Conservation (phyloP, 1,284 basidiomycete genomes). For the Trichosporon sp. region DNA sequence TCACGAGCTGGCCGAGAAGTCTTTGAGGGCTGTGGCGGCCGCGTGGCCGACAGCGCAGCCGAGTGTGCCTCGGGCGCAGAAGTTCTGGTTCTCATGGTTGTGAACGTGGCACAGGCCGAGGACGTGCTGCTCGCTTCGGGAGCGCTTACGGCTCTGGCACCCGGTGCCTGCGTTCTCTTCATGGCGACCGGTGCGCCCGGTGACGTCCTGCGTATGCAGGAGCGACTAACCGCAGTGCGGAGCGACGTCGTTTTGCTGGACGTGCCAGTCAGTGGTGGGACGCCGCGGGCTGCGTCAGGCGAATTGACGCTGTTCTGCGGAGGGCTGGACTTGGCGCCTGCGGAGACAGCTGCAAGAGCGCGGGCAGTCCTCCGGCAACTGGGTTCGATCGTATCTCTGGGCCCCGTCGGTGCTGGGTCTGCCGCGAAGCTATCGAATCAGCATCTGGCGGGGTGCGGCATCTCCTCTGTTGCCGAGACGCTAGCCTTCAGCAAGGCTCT, state of each 20-base stretch:
- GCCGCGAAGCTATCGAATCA: constrained; percentile 25
- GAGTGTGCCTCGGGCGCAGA: constrained; percentile 19
- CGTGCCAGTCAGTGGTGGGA: constrained; percentile 38
- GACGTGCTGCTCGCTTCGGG: constrained; percentile 20
- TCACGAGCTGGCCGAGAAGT: constrained; percentile 9
- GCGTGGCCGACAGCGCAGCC: constrained; percentile 7
- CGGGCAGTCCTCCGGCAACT: neutral
- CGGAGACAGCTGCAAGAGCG: neutral
- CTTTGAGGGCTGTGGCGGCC: constrained; percentile 13
- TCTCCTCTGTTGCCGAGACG: constrained; percentile 28
- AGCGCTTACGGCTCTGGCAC: constrained; percentile 10
- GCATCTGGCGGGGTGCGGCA: constrained; percentile 21
- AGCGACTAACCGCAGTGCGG: constrained; percentile 13
- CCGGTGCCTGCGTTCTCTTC: constrained; percentile 29
- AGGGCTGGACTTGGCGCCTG: constrained; percentile 17
- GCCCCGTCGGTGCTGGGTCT: constrained; percentile 25
- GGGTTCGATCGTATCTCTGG: neutral
- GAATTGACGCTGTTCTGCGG: constrained; percentile 37
- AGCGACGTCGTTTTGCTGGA: constrained; percentile 33
- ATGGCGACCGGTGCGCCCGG: constrained; percentile 35
- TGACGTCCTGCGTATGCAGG: constrained; percentile 16
- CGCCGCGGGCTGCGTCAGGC: constrained; percentile 32
- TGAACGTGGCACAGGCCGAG: constrained; percentile 23
- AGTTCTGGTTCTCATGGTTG: constrained; percentile 28
- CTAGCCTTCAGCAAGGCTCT: constrained; percentile 28